Conservation (phyloP, 2,329 filamentous ascomycete species). For the Alternaria longipes region DNA sequence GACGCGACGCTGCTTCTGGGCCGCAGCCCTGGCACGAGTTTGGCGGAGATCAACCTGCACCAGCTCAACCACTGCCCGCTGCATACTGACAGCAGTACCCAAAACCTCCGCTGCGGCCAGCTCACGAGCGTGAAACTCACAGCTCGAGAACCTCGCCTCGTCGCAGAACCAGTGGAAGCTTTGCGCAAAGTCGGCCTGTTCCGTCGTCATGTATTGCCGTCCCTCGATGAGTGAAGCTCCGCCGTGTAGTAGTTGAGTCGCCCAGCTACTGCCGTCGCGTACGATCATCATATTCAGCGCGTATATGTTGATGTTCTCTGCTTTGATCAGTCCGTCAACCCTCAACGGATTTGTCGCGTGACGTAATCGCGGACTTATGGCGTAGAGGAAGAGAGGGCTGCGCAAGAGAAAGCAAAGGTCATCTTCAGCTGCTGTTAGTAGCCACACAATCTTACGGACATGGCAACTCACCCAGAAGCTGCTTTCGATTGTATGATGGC, state of each 20-base stretch:
- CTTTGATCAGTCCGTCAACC: background rate
- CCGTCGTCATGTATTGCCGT: background rate
- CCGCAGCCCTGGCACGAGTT: background rate
- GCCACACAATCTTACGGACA: background rate
- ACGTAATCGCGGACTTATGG: constrained; percentile 12
- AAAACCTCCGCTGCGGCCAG: background rate
- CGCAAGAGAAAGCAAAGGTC: constrained; percentile 18
- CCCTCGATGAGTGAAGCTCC: constrained; percentile 16
- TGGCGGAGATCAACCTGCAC: background rate
- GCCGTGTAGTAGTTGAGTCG: constrained; percentile 10
- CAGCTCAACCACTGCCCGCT: background rate
- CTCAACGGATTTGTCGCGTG: background rate
- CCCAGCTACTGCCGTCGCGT: constrained; percentile 16
- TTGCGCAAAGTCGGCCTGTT: constrained; percentile 4
- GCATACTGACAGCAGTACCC: background rate
- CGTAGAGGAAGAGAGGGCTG: constrained; percentile 19
- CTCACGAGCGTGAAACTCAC: constrained; percentile 20
- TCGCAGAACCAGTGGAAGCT: constrained; percentile 26
- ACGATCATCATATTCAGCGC: constrained; percentile 12
- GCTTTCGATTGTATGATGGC: constrained; percentile 10
- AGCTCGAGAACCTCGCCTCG: constrained; percentile 16
- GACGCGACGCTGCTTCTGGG: background rate
- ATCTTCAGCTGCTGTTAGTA: constrained; percentile 5
- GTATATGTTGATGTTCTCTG: background rate
- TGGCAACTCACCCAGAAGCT: constrained; percentile 13